Base-by-base conservation (phyloP, 805 yeast species). In the Yamadazyma akitaensis region DNA sequence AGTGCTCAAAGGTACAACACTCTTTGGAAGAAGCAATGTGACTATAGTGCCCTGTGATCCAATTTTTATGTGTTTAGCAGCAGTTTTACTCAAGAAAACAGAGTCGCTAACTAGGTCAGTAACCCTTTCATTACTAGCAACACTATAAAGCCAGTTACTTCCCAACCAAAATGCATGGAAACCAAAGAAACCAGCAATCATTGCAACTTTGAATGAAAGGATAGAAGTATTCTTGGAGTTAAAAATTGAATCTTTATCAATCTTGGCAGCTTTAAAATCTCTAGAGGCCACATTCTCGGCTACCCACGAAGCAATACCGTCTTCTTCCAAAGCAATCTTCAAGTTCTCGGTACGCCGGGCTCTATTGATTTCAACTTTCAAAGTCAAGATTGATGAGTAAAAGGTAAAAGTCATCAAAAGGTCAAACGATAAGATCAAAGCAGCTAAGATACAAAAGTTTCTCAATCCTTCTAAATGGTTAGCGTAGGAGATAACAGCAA, bases 281-380 rank as follows among this genome's bases (percentile, higher is more conserved):
- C 61, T 67, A 14, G 83, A 81, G 31, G 90, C 91, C 33, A 81
- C 76, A 53, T 80, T 82, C 10, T 64, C 63, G 8, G 97, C 97
- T 30, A 86, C 85, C 40, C 72, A 64, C 34, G 81, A 80, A 37
- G 86, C 77, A 30, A 92, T 79, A 21, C 99, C 98, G 60, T 92
- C 99, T 63, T 92, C 99, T 70, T 91, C 94, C 53, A 92, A 73
- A 25, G 88, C 89, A 51, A 80, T 82, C 61, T 85, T 83, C 61
- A 90, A 78, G 46, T 81, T 80, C 49, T 88, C 82, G 40, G 89
- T 85, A 53, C 88, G 81, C 65, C 91, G 88, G 46, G 94, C 94
- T 50, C 87, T 75, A 62, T 81, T 82, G 63, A 92, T 88, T 65
- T 94, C 97, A 39, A 92, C 82, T 68, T 92, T 92, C 64, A 92